phyloP scores from a whole-genome alignment of 2,329 filamentous ascomycete genomes.

The Colletotrichum simmondsii region DNA sequence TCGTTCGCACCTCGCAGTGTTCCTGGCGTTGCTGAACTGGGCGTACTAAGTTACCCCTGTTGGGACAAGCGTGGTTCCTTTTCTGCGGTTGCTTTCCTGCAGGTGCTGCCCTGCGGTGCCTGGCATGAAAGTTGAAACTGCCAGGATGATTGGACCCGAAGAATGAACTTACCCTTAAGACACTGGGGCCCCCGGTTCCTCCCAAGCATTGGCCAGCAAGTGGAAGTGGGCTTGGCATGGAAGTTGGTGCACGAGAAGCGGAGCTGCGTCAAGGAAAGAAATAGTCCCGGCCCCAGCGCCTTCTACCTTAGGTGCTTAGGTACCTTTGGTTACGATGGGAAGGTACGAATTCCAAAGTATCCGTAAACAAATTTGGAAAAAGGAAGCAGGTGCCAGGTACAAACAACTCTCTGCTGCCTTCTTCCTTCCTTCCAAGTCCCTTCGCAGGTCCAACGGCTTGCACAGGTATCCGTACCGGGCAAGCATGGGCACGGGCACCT shows the following conservation, averaged over 20 bases:
- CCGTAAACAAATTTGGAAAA: not conserved
- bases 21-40: not conserved
- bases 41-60: not conserved
- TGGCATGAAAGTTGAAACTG: not conserved
- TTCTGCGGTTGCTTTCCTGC: not conserved
- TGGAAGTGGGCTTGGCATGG: too few relatives aligned
- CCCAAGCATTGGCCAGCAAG: not conserved
- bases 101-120: slow-evolving; percentile 5
- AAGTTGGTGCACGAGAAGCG: not conserved
- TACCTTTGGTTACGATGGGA: too few relatives aligned
- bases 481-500: not conserved
- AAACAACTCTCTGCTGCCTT: too few relatives aligned
- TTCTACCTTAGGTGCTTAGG: not conserved
- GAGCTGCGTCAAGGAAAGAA: not conserved
- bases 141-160: slow-evolving; percentile 8
- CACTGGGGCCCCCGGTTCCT: not conserved
- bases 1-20: not conserved
- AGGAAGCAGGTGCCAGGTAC: not conserved
- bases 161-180: not conserved
- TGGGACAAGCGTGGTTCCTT: not conserved
- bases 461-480: not conserved
- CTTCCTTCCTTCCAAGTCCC: too few relatives aligned
- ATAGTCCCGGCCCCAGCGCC: not conserved
- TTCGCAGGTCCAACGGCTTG: not conserved
- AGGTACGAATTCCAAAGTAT: too few relatives aligned